Conservation (phyloP, 306 rosid species). For the Senna siamea region DNA sequence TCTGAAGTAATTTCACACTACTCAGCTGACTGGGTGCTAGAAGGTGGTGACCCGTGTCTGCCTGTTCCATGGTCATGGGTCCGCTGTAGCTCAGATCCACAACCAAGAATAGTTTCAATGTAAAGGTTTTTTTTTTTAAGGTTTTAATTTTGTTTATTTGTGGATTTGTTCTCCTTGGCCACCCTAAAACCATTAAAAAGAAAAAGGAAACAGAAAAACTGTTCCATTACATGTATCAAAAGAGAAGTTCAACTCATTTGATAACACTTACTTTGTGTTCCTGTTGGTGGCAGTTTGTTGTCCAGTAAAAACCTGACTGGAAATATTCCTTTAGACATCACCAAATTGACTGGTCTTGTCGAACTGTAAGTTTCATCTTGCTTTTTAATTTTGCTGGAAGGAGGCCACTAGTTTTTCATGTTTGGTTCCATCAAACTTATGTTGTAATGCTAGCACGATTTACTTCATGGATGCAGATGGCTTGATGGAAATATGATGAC, state of each 20-base stretch:
- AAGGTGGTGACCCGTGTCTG: constrained; percentile 96
- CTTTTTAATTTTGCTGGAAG: constrained; percentile 36
- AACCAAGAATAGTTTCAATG: constrained; percentile 83
- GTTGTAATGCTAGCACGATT: constrained; percentile 23
- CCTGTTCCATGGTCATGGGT: constrained; percentile 99
- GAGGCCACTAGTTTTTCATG: constrained; percentile 21
- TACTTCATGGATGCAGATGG: constrained; percentile 44
- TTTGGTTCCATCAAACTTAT: constrained; percentile 39
- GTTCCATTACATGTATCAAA: constrained; percentile 1
- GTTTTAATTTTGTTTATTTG: constrained; percentile 22
- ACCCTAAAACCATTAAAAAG: background rate
- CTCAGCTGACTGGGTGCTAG: constrained; percentile 67
- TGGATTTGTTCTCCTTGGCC: constrained; percentile 12
- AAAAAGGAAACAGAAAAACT: background rate
- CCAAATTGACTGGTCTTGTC: constrained; percentile 72
- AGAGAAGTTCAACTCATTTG: constrained; percentile 25
- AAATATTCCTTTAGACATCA: constrained; percentile 68
- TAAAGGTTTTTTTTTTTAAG: constrained; percentile 42
- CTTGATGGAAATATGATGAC: constrained; percentile 55
- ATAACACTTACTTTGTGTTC: constrained; percentile 38
- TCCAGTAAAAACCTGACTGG: constrained; percentile 81
- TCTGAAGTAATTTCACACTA: constrained; percentile 62
- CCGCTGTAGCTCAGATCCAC: constrained; percentile 77
- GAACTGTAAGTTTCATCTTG: constrained; percentile 74
- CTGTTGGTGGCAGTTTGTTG: constrained; percentile 64